Conservation (phyloP, 495 filamentous ascomycete species). For the Thozetella sp. region DNA sequence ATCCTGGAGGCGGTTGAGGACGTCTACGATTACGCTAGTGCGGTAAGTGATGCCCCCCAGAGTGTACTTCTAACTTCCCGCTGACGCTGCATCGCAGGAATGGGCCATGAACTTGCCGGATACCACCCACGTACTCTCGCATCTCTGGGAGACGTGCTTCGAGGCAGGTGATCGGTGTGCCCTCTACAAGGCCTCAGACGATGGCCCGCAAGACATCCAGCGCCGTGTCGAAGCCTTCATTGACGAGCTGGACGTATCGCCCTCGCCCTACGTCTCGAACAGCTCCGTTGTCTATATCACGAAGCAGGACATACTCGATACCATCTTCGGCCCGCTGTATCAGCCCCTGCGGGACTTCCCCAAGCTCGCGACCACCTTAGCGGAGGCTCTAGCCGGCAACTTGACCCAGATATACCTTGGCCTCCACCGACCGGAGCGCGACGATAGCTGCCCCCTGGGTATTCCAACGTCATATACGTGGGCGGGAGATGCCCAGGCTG, state of each 20-base stretch:
- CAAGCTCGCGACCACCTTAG: slow-evolving; percentile 26
- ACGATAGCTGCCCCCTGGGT: slow-evolving; percentile 9
- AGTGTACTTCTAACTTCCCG: not conserved
- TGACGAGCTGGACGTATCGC: slow-evolving; percentile 6
- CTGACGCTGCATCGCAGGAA: slow-evolving; percentile 10
- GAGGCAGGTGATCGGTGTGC: slow-evolving; percentile 37
- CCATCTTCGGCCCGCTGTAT: slow-evolving; percentile 18
- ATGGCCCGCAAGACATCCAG: slow-evolving; percentile 48
- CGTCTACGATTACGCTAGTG: slow-evolving; percentile 22
- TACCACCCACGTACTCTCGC: slow-evolving; percentile 46
- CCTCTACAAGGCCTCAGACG: slow-evolving; percentile 46
- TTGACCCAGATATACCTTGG: slow-evolving; percentile 4
- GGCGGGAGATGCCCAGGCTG: slow-evolving; percentile 19
- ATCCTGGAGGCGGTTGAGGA: slow-evolving; percentile 32
- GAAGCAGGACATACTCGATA: slow-evolving; percentile 36
- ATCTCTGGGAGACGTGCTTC: slow-evolving; percentile 48
- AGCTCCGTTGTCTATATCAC: slow-evolving; percentile 44
- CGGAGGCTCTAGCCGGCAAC: slow-evolving; percentile 30
- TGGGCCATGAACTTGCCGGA: slow-evolving; percentile 48
- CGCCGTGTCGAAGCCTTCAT: slow-evolving; percentile 35
- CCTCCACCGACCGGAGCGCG: slow-evolving; percentile 4
- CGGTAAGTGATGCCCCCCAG: not conserved
- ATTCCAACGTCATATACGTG: slow-evolving; percentile 10
- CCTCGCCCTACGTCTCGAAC: slow-evolving; percentile 9
- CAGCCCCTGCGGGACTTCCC: slow-evolving; percentile 13